These are phyloP conservation scores for Monascus ruber DNA, from an alignment of 2,329 filamentous ascomycete genomes.

Conservation along the genomic window DNA sequence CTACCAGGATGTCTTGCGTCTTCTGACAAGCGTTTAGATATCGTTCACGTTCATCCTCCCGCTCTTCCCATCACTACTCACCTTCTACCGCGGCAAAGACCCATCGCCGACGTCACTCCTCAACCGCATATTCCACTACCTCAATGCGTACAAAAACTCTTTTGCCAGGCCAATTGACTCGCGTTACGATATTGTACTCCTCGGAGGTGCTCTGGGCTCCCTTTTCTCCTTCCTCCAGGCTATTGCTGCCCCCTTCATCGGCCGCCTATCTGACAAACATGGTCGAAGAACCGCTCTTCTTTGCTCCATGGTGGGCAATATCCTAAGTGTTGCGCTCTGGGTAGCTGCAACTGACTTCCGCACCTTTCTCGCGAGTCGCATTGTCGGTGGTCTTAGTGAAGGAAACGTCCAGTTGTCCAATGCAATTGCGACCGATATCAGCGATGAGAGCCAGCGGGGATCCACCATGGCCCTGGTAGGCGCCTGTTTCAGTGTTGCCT, in stretches of 20 bases:
- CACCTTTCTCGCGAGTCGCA: constrained; percentile 83
- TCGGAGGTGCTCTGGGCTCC: constrained; percentile 86
- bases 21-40: constrained; percentile 46
- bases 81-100: constrained; percentile 88
- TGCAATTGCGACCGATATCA: constrained; percentile 93
- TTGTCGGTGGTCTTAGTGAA: constrained; percentile 88
- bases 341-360: constrained; percentile 87
- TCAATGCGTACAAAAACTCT: constrained; percentile 89
- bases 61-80: constrained; percentile 85
- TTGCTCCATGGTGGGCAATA: constrained; percentile 86
- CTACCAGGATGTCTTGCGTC: constrained; percentile 1
- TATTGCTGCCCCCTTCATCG: constrained; percentile 83
- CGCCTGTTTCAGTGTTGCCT: constrained; percentile 92
- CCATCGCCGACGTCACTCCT: constrained; percentile 54
- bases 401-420: constrained; percentile 94
- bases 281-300: constrained; percentile 79
- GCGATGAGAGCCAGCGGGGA: constrained; percentile 69
- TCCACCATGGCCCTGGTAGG: constrained; percentile 94
- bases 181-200: constrained; percentile 89
- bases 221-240: constrained; percentile 90
- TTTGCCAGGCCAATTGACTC: constrained; percentile 91
- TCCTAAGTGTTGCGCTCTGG: constrained; percentile 87
- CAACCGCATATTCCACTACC: constrained; percentile 63
- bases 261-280: constrained; percentile 74
- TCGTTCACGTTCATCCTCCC: constrained; percentile 98